A percentile compares a stretch with the other conserved stretches of the same genome.
These are phyloP conservation scores for Syzygium aqueum DNA, from an alignment of 345 rosid species.

Conservation along the genomic window DNA sequence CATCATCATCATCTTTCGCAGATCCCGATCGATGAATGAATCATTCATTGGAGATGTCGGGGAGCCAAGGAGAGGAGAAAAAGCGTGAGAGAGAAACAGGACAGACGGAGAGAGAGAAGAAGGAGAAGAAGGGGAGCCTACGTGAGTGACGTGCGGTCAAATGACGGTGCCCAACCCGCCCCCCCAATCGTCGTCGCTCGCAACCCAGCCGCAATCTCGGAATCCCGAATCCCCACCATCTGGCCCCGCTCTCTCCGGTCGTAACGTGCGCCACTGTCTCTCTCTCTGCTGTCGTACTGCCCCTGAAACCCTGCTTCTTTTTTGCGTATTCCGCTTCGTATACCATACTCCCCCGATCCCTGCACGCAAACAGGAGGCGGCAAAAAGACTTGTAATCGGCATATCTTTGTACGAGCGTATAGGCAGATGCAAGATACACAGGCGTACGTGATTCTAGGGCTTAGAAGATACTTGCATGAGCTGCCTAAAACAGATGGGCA, in stretches of 20 bases:
- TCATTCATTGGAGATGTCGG: background rate
- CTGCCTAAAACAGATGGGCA: background rate
- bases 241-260: background rate
- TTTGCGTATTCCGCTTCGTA: background rate
- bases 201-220: constrained; percentile 18
- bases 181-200: background rate
- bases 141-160: constrained; percentile 23
- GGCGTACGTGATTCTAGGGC: background rate
- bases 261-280: background rate
- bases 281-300: background rate
- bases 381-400: background rate
- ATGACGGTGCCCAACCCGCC: constrained; percentile 22
- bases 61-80: background rate
- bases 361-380: background rate
- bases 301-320: background rate
- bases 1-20: background rate
- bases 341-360: background rate
- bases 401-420: no score
- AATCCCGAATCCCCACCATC: background rate
- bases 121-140: background rate
- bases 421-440: background rate
- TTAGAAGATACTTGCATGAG: background rate
- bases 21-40: background rate
- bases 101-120: background rate
- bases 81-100: background rate